Evolutionary conservation across 208 protist species (phyloP), one percentile per base, ranked within the genome.

Genomic region (Jaenimonas drosophilae): DNA sequence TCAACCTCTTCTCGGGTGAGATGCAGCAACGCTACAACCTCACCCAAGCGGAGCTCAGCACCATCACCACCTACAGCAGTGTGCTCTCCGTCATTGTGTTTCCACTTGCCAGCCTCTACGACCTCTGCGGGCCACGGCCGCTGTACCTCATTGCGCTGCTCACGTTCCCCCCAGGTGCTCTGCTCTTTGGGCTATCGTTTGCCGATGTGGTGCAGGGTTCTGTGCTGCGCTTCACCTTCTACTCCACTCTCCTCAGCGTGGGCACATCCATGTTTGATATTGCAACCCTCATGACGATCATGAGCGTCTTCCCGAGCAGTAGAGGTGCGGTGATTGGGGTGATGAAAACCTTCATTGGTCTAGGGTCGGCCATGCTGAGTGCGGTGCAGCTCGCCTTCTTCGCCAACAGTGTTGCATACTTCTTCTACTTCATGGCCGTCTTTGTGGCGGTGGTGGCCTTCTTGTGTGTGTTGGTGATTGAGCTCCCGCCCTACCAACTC

Each of bases 281-380:
- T 26, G 66, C 56, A 4, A 49, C 54, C 20, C 62, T 83, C 31
- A 88, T 91, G 83, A 91, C 83, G 0, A 42, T 88, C 23, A 44
- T 91, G 30, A 77, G 64, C 41, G 62, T 86, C 21, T 91, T 91
- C 50, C 83, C 83, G n/a, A 76, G 63, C 45, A 73, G 75, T 31
- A 57, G 75, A 1, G 83, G 83, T 0, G 70, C 83, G 12, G 83
- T 91, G 11, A 80, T 91, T 40, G 83, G 68, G 2, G 59, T 91
- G 5, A 80, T 86, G 76, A 91, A 91, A 48, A 88, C 78, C 19
- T 88, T 88, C 51, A 75, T 82, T 32, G 83, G 83, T 7, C 59
- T 91, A n/a, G 83, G 83, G n/a, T 81, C 77, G 12, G 76, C 77
- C 4, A 84, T 91, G 32, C 61, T 83, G 23, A 78, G 76, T 3